Conservation (phyloP, 2,329 filamentous ascomycete genomes). For the Fusarium solani-melongenae region DNA sequence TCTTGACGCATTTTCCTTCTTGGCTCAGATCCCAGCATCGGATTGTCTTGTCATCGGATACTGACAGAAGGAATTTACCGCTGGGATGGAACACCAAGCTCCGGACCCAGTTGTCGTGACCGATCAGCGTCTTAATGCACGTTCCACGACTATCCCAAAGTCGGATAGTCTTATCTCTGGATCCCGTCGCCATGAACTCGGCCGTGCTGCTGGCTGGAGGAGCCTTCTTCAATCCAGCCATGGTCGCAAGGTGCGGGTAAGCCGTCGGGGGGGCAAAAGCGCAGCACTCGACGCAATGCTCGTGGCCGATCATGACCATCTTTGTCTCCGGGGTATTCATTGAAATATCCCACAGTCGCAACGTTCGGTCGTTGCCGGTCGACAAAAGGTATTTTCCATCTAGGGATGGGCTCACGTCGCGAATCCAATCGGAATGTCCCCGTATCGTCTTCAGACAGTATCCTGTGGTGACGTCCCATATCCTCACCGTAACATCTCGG, state of each 20-base stretch:
- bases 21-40: slow-evolving; percentile 94
- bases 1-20: slow-evolving; percentile 90
- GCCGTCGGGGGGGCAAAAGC: slow-evolving; percentile 83
- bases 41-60: slow-evolving; percentile 90
- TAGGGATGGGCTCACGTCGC: slow-evolving; percentile 82
- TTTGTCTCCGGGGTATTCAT: slow-evolving; percentile 74
- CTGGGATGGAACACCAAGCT: slow-evolving; percentile 89
- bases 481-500: slow-evolving; percentile 83
- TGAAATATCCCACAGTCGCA: slow-evolving; percentile 86
- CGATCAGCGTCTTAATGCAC: slow-evolving; percentile 83
- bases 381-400: slow-evolving; percentile 88
- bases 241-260: slow-evolving; percentile 79
- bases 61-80: slow-evolving; percentile 88
- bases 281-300: slow-evolving; percentile 88
- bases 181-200: slow-evolving; percentile 90
- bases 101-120: slow-evolving; percentile 95
- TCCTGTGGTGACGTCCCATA: slow-evolving; percentile 94
- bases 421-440: slow-evolving; percentile 91
- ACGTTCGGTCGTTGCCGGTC: slow-evolving; percentile 83
- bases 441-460: slow-evolving; percentile 92
- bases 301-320: slow-evolving; percentile 84
- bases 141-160: slow-evolving; percentile 90
- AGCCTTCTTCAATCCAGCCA: slow-evolving; percentile 86
- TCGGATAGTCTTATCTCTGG: slow-evolving; percentile 89
- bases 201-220: slow-evolving; percentile 79